Base-by-base conservation (phyloP, 345 rosid genomes). In the Physaria fendleri region DNA sequence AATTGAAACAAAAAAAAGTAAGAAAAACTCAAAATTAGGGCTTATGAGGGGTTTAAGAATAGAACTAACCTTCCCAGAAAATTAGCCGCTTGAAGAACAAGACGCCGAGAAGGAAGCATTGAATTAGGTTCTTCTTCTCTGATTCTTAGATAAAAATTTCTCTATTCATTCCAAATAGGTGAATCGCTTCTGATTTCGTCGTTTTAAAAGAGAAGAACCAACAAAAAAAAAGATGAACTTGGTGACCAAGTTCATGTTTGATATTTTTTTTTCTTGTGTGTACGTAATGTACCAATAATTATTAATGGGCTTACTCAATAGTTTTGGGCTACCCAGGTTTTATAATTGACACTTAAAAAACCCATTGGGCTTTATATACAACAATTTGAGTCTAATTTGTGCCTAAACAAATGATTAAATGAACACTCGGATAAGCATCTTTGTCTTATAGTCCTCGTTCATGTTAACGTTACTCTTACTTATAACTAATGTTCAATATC, bases 101-200 rank as follows among this genome's bases (percentile, higher is more conserved):
- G 71, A 58, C 69, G 68, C 12, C 83, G 83, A 62, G 57, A 49
- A 56, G 64, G 20, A 58, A 76, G 37, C 93, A 85, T 79, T 49
- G 41, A 18, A 2, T 16, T 32, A 45, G 13, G 0, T 27, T 44
- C 39, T 27, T 44, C 47, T 32, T 52, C 50, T 54, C 42, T 32
- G 32, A 39, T 39, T 8, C 4, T 30, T 51, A 3, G 1, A n/a
- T 0, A 3, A 5, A n/a, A 0, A 16, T 0, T 2, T 10, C 12
- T 57, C 59, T 30, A 8, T 32, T 58, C 35, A 29, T 15, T 48
- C 10, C 10, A 16, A 34, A 41, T 25, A 9, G 8, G 20, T 22
- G 13, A 55, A 23, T 44, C 13, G 34, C 17, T 57, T 22, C 27
- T 0, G 17, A 13, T 8, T 38, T 37, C 40, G 39, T 48, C 39